Percentiles rank a stretch among this genome's conserved stretches.
These are phyloP conservation scores for Tausonia pullulans DNA, from an alignment of 1,284 basidiomycete genomes.

Conservation along the genomic window DNA sequence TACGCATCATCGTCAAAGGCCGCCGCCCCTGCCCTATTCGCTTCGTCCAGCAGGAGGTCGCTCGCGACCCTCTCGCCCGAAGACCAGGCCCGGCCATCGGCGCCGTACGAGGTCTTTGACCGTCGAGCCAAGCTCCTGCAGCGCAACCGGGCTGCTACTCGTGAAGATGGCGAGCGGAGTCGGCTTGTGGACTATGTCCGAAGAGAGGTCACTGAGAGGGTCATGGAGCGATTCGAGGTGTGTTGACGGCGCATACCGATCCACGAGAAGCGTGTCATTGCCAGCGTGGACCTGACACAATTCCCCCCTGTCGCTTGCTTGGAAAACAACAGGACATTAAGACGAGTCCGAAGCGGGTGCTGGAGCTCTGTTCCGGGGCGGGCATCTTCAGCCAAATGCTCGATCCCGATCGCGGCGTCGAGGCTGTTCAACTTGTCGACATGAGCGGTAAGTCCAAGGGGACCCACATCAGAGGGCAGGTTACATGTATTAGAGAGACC, in stretches of 20 bases:
- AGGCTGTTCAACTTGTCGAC: constrained; percentile 78
- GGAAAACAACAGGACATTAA: constrained; percentile 65
- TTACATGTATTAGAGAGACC: too few relatives aligned
- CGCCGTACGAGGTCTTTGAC: constrained; percentile 76
- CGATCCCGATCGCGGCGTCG: constrained; percentile 48
- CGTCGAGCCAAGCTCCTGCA: constrained; percentile 70
- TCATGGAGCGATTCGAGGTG: constrained; percentile 79
- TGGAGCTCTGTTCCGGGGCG: constrained; percentile 90
- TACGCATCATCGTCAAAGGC: too few relatives aligned
- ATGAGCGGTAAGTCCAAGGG: constrained; percentile 55
- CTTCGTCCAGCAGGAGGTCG: too few relatives aligned
- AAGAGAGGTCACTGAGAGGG: constrained; percentile 76
- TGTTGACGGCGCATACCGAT: constrained; percentile 19
- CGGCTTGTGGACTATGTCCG: constrained; percentile 84
- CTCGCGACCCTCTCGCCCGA: too few relatives aligned
- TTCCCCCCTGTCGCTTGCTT: not conserved
- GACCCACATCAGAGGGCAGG: too few relatives aligned
- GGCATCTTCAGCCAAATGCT: constrained; percentile 82
- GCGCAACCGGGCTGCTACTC: constrained; percentile 58
- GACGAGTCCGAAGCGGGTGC: constrained; percentile 61
- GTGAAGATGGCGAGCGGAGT: constrained; percentile 49
- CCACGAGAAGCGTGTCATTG: too few relatives aligned
- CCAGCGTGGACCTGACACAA: too few relatives aligned
- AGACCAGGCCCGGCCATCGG: not conserved
- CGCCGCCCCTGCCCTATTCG: too few relatives aligned